phyloP scores from a whole-genome alignment of 225 moss, liverwort and hornwort genomes.

The Sphagnum tenellum region DNA sequence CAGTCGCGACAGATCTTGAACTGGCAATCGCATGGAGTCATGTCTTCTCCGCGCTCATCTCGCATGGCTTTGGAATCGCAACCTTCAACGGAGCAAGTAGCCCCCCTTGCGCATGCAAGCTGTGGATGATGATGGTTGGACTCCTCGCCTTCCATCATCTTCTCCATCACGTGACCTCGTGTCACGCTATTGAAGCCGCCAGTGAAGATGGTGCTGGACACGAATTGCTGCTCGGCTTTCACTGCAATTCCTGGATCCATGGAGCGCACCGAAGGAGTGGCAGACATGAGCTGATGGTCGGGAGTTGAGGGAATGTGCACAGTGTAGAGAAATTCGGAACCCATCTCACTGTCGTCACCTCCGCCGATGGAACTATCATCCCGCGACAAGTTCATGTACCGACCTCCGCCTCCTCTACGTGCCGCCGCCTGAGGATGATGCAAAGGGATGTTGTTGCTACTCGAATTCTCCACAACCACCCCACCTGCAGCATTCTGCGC shows the following conservation, averaged over 20 bases:
- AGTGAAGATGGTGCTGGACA: constrained; percentile 88
- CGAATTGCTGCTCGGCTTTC: constrained; percentile 81
- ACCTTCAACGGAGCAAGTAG: constrained; percentile 46
- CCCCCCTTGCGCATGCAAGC: constrained; percentile 49
- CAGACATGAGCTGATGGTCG: constrained; percentile 67
- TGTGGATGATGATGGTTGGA: constrained; percentile 36
- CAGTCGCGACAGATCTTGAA: constrained; percentile 83
- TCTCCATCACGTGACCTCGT: constrained; percentile 86
- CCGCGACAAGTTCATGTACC: constrained; percentile 54
- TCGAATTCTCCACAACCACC: constrained; percentile 14
- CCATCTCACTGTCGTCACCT: constrained; percentile 26
- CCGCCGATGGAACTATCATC: constrained; percentile 61
- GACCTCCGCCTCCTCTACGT: constrained; percentile 53
- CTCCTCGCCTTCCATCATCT: constrained; percentile 55
- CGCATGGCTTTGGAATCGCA: constrained; percentile 73
- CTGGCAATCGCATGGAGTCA: constrained; percentile 71
- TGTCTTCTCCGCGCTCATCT: constrained; percentile 75
- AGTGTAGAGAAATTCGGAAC: constrained; percentile 68
- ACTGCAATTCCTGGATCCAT: constrained; percentile 46
- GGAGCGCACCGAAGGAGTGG: constrained; percentile 17
- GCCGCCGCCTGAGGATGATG: constrained; percentile 40
- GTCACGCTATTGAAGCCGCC: constrained; percentile 80
- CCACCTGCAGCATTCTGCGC: neutral
- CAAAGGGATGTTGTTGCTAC: constrained; percentile 28
- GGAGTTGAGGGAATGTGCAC: constrained; percentile 84